Evolutionary conservation across 768 basidiomycete genomes (phyloP), one percentile per base, ranked within the genome.

Genomic region (Podaxis rugospora): DNA sequence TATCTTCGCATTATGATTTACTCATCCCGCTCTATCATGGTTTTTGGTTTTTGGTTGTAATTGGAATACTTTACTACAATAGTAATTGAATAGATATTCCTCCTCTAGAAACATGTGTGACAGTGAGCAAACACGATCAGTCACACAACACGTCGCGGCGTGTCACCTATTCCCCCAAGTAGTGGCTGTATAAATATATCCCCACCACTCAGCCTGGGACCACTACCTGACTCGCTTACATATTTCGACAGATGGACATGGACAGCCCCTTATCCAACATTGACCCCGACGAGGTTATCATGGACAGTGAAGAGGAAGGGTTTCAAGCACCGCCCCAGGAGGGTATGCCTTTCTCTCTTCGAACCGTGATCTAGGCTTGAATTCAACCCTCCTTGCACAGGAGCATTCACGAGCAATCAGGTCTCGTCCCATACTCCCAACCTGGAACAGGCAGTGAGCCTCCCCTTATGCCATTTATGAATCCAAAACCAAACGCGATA

Each of bases 251-350:
- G n/a, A 47, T 51, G 37, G 49, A 39, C 18, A 36, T 50, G 16
- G 59, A 55, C 36, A 61, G 59, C 44, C 52, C 59, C 39, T 36
- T 60, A 46, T 60, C 64, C 7, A 23, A 64, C 60, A 62, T 68
- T 16, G 74, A 80, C 59, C 56, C 65, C 16, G 72, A 79, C 60
- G 81, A 81, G 69, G 69, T 81, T n/a, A 76, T 83, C 54, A 77
- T 77, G 25, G 83, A 80, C 66, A 84, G 83, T 67, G 72, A 72
- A 32, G 68, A 68, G 13, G 70, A 70, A 61, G 62, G 51, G 21
- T 21, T 50, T 9, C 49, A 59, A 42, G 28, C 37, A 16, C 57
- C 44, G 46, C 50, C 55, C 44, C 27, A 42, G 28, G 61, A 58
- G 47, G 60, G 56, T 46, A 28, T 23, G 35, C 27, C 16, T 4